Evolutionary conservation across 495 filamentous ascomycete species (phyloP), one percentile per base, ranked within the genome.

Genomic region (Daldinia caldariorum): DNA sequence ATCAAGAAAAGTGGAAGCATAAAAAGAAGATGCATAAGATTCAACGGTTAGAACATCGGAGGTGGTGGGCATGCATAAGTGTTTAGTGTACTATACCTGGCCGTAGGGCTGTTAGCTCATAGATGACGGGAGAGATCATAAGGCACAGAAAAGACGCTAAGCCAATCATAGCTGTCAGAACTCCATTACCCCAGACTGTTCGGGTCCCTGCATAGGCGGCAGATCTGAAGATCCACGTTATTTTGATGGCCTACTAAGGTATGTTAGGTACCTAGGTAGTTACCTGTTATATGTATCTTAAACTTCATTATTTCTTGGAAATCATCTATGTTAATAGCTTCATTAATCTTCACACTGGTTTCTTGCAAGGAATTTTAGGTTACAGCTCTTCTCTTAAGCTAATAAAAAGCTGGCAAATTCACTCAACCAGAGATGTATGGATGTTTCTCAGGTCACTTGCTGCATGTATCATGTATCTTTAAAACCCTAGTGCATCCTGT

Each of bases 231-330:
- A 32, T 53, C 49, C 49, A 53, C 49, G 32, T 53, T 53, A 53
- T 13, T 32, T 53, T n/a, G 26, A 53, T 77, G 18, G 43, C 43
- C 20, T 47, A 47, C n/a, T n/a, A n/a, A n/a, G n/a, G n/a, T n/a
- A n/a, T n/a, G n/a, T n/a, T n/a, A n/a, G n/a, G n/a, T 47, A 47
- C 43, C 3, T 34, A 34, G 32, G 32, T 34, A 34, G 32, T n/a
- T n/a, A n/a, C n/a, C n/a, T n/a, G 26, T 26, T 26, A 26, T 26
- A 26, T 26, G 18, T 22, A 47, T 47, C 43, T 22, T 22, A 4
- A 47, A 18, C 43, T 47, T 47, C 43, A 47, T 12, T 45, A 61
- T 34, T 31, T 32, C 7, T 13, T 13, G 56, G 31, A n/a, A 22
- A 5, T 32, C n/a, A 12, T 53, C 1, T 3, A n/a, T 29, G 26